These are phyloP conservation scores for Tulasnella sp. DNA, from an alignment of 768 basidiomycete genomes.

Conservation along the genomic window DNA sequence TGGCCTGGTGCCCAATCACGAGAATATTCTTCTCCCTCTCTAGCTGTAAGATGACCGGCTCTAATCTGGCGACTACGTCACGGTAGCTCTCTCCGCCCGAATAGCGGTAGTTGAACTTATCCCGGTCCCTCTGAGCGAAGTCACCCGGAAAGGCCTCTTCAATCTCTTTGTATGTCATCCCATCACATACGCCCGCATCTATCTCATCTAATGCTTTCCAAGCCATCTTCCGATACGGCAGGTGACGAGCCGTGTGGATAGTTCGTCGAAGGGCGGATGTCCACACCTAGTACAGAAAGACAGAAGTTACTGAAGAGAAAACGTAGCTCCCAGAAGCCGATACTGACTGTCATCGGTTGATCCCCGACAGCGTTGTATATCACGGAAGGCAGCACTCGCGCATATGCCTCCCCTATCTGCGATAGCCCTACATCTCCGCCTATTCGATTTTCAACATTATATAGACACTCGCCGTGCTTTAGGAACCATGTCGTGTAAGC, in stretches of 20 bases:
- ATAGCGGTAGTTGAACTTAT: constrained; percentile 99
- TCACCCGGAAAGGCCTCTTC: constrained; percentile 98
- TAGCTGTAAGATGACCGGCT: constrained; percentile 98
- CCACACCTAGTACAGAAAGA: constrained; percentile 76
- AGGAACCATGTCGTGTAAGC: constrained; percentile 14
- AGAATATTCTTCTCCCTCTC: constrained; percentile 97
- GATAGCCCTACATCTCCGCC: constrained; percentile 93
- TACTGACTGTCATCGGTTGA: constrained; percentile 75
- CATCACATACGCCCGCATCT: constrained; percentile 98
- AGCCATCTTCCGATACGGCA: constrained; percentile 85
- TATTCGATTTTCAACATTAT: constrained; percentile 93
- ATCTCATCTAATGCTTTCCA: constrained; percentile 99
- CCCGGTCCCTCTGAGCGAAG: constrained; percentile 95
- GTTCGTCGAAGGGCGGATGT: constrained; percentile 95
- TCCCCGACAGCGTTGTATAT: constrained; percentile 91
- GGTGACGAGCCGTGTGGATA: constrained; percentile 79
- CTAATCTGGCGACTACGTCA: constrained; percentile 91
- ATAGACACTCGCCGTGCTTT: constrained; percentile 97
- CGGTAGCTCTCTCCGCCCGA: constrained; percentile 97
- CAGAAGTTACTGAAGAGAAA: neutral
- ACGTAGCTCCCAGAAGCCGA: neutral
- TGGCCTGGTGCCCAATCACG: constrained; percentile 94
- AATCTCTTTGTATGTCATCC: constrained; percentile 99
- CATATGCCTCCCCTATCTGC: constrained; percentile 79
- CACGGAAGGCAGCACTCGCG: constrained; percentile 79